Evolutionary conservation across 805 yeast species (phyloP), one percentile per base, ranked within the genome.

Genomic region (Nakazawaea peltata): DNA sequence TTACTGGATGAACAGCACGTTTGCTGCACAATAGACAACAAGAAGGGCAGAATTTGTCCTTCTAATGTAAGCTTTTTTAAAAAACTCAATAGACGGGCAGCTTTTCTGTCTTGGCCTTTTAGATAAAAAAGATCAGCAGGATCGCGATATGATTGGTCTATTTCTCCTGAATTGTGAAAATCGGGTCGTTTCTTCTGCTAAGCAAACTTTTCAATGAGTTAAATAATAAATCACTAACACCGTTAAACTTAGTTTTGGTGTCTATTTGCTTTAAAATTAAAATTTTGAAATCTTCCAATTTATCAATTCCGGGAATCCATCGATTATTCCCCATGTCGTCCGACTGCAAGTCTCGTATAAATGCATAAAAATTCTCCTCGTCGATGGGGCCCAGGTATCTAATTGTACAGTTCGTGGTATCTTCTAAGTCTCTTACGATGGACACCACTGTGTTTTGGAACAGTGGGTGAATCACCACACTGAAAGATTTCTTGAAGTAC

Each of bases 301-400:
- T 50, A 3, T 31, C 28, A 18, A 50, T 39, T n/a, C 47, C 39
- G 7, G 25, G 32, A 5, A 70, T 46, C 75, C 75, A 69, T n/a
- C n/a, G n/a, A n/a, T n/a, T n/a, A n/a, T n/a, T n/a, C n/a, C n/a
- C n/a, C 11, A 33, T 40, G 15, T 28, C 6, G 28, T 22, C 19
- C 10, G 32, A 28, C 13, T 40, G 52, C 30, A 51, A 57, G 25
- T 61, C 57, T 26, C 45, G 42, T 1, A 41, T 30, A 5, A 74
- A 37, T 4, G 43, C 48, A 5, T 43, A 36, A n/a, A 70, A 67
- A 6, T 69, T 59, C 2, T 49, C 53, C 32, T 59, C 63, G n/a
- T 69, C 63, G 9, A 74, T 46, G 1, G 81, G 81, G 0, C 81
- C 81, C 9, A 65, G 69, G 36, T 69, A 69, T 15, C 77, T 49